Conservation (phyloP, 257 asterid genomes). For the Cordia subcordata region DNA sequence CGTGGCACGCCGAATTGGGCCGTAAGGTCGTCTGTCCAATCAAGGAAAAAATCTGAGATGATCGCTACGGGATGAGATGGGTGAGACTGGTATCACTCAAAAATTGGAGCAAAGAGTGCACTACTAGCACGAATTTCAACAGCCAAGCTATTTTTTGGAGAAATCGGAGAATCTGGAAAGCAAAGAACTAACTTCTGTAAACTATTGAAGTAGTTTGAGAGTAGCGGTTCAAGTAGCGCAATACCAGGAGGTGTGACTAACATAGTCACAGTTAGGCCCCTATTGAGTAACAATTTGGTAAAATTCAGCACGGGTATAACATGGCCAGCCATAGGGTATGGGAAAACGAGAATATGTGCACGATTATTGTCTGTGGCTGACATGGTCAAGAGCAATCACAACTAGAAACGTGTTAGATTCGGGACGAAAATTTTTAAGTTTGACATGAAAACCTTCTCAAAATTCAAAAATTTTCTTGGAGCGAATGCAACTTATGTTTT, state of each 20-base stretch:
- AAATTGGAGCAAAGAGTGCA: conserved; percentile 12
- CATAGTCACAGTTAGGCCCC: conserved; percentile 16
- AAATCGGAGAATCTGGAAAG: conserved; percentile 4
- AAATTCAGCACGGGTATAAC: conserved; percentile 27
- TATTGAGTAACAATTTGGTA: conserved; percentile 16
- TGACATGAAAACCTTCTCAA: too few species aligned
- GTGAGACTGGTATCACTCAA: conserved; percentile 22
- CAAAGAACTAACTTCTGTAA: conserved; percentile 22
- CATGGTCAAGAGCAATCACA: too few species aligned
- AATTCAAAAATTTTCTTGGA: too few species aligned
- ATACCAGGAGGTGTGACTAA: conserved; percentile 19
- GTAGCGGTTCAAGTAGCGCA: conserved; percentile 22
- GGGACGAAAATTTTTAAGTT: too few species aligned
- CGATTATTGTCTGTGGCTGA: neutral
- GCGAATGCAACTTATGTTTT: too few species aligned
- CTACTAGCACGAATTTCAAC: neutral
- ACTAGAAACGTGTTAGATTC: too few species aligned
- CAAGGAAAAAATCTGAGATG: conserved; percentile 25
- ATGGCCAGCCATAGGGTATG: conserved; percentile 27
- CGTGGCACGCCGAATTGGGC: conserved; percentile 19
- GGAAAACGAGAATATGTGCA: conserved; percentile 24
- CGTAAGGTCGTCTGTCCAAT: conserved; percentile 24
- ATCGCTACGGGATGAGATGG: conserved; percentile 24
- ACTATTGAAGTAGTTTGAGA: conserved; percentile 9
- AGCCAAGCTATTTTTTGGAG: neutral